Percentiles rank a stretch among this genome's conserved stretches.
phyloP scores from a whole-genome alignment of 345 rosid species.

The Turritis glabra region DNA sequence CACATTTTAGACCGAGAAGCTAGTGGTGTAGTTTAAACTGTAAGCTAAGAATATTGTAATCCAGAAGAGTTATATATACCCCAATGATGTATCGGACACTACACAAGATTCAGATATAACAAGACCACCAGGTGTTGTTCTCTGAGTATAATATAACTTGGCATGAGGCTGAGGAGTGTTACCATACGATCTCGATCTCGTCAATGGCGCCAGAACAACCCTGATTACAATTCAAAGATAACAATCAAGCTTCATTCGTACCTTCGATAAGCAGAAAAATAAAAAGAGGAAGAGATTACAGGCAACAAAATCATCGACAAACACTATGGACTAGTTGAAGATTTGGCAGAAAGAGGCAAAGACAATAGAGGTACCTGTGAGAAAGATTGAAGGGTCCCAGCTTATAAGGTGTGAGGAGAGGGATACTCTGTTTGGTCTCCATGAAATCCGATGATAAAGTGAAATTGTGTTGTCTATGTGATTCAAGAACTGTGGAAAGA shows the following conservation, averaged over 20 bases:
- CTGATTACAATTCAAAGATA: conserved; percentile 25
- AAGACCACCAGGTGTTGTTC: conserved; percentile 61
- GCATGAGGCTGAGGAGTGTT: conserved; percentile 68
- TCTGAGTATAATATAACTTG: conserved; percentile 61
- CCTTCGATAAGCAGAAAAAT: neutral
- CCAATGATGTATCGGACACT: conserved; percentile 53
- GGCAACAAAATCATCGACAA: neutral
- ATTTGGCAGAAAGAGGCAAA: neutral
- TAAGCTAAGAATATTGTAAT: neutral
- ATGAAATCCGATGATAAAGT: neutral
- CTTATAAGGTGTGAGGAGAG: conserved; percentile 23
- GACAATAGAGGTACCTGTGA: conserved; percentile 10
- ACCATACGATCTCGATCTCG: conserved; percentile 51
- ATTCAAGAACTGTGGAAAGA: neutral
- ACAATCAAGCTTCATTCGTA: neutral
- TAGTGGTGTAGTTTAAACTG: neutral
- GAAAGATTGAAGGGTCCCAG: conserved; percentile 35
- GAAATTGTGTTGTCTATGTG: neutral
- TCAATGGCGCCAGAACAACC: conserved; percentile 60
- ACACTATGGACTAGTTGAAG: neutral
- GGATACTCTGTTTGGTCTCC: conserved; percentile 17
- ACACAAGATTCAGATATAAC: conserved; percentile 56
- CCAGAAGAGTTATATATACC: conserved; percentile 29
- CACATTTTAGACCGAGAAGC: neutral
- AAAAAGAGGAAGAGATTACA: neutral